Base-by-base conservation (phyloP, 371 early-diverging fungal species). In the Rhizopus stolonifer region DNA sequence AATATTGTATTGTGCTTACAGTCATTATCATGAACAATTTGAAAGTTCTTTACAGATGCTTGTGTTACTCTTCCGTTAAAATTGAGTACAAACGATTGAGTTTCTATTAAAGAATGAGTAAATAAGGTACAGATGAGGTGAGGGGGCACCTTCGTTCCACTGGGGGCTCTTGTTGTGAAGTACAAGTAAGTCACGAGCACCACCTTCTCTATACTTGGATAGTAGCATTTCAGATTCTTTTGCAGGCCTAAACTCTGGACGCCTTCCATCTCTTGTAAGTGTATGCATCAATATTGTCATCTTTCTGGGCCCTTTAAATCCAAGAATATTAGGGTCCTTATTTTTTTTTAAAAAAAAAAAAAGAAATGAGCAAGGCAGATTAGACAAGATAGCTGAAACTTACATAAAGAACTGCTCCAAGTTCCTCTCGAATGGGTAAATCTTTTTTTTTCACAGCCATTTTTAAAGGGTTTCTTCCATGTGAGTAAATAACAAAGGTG, bases 11-110 rank as follows among this genome's bases (percentile, higher is more conserved):
- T 29, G 31, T 7, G 10, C 85, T 74, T 82, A 91, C 90, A 71
- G 65, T 94, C 93, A 52, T 90, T 81, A 24, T 91, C 90, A 58
- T 90, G 91, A 13, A 98, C 91, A 45, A 99, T 87, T 69, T 98
- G 99, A 71, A 99, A 97, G 70, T 98, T 99, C 64, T 98, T 96
- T 29, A 97, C 96, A 4, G 94, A 94, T 7, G 99, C 93, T 62
- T 89, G 70, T 15, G 93, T 90, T 0, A 98, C 96, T 13, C 98
- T 77, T 7, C 94, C 94, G 52, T 89, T 93, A 68, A 98, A 98
- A 64, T 98, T 97, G 15, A 99, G 70, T 0, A 94, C 93, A 77
- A 92, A 98, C 5, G 95, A 90, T 61, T 91, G 88, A 6, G 92
- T 94, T 50, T 96, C 96, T 90, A 53, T 4, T 2, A 7, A 15